Evolutionary conservation across 208 protist genomes (phyloP).

Genomic region (Leishmania aethiopica): DNA sequence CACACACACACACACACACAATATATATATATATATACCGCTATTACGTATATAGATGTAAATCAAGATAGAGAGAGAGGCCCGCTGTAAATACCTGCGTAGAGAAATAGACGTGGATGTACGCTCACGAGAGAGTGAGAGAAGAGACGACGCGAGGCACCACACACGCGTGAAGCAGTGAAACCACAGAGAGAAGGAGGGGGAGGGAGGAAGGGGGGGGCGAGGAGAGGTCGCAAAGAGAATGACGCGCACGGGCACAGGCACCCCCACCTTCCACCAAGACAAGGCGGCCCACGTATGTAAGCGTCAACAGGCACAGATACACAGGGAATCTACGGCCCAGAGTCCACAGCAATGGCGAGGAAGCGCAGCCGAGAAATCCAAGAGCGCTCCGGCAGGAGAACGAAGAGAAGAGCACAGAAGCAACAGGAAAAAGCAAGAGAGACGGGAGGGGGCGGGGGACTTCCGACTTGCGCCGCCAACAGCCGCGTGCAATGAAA

Average conservation of each 20-base stretch:
- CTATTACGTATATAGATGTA: neutral
- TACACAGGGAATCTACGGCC: conserved; percentile 9
- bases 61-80: neutral
- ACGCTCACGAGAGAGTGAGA: neutral
- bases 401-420: neutral
- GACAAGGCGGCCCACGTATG: neutral
- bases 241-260: neutral
- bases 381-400: neutral
- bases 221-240: neutral
- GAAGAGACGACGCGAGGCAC: neutral
- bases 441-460: neutral
- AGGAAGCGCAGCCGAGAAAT: neutral
- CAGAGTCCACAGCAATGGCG: neutral
- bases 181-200: neutral
- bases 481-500: too few species aligned
- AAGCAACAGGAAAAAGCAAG: neutral
- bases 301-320: neutral
- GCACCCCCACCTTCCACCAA: too few species aligned
- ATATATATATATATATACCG: neutral
- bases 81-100: too few species aligned
- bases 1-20: neutral
- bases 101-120: too few species aligned
- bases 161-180: neutral
- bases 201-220: too few species aligned
- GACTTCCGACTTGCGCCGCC: too few species aligned